These are phyloP conservation scores for Aspergillus melleus DNA, from an alignment of 2,329 filamentous ascomycete species.

Conservation along the genomic window DNA sequence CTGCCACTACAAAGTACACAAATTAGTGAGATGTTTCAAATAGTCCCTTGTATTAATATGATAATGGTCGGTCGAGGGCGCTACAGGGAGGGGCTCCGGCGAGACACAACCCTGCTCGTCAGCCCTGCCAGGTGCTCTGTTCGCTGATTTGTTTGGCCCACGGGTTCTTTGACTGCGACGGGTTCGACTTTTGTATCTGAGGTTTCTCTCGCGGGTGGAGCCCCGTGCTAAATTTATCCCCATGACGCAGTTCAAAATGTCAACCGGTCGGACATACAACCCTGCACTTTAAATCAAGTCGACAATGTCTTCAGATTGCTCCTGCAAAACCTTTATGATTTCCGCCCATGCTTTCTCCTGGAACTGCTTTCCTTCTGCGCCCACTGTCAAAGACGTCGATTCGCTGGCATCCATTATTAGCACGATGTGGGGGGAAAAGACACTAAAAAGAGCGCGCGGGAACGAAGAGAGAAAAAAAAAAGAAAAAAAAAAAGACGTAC, in stretches of 20 bases:
- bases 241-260: neutral
- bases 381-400: slow-evolving; percentile 33
- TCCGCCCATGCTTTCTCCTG: slow-evolving; percentile 44
- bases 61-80: neutral
- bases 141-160: slow-evolving; percentile 4
- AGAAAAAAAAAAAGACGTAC: slow-evolving; percentile 23
- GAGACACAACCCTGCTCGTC: neutral
- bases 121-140: slow-evolving; percentile 4
- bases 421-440: neutral
- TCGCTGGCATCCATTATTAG: slow-evolving; percentile 29
- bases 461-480: neutral
- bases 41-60: too few species aligned
- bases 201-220: neutral
- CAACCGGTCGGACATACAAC: neutral
- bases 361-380: slow-evolving; percentile 35
- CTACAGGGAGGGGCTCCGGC: neutral
- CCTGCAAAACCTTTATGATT: slow-evolving; percentile 35
- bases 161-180: slow-evolving; percentile 1
- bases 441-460: neutral
- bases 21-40: neutral
- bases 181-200: neutral
- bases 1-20: neutral
- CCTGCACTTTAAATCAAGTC: neutral
- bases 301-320: slow-evolving; percentile 24
- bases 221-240: neutral